phyloP scores from a whole-genome alignment of 495 filamentous ascomycete genomes.

The Podospora didyma region DNA sequence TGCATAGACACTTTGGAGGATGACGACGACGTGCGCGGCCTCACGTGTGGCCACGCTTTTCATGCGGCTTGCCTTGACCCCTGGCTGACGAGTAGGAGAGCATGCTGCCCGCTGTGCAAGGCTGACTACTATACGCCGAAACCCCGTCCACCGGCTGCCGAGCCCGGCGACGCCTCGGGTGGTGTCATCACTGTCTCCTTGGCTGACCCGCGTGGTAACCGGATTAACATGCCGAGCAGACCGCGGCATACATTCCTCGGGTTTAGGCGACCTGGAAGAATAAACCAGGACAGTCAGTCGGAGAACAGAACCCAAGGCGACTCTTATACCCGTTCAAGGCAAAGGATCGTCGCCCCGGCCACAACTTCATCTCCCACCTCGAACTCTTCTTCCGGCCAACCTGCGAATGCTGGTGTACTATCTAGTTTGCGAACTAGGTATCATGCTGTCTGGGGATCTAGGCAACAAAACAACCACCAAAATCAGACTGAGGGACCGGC shows the following conservation, averaged over 20 bases:
- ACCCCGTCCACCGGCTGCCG: conserved; percentile 49
- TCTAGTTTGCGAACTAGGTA: conserved; percentile 14
- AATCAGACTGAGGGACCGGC: neutral
- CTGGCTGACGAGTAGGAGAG: conserved; percentile 88
- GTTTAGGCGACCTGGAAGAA: conserved; percentile 17
- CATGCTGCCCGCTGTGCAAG: conserved; percentile 97
- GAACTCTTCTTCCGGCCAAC: neutral
- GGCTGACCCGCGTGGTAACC: conserved; percentile 24
- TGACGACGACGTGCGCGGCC: conserved; percentile 88
- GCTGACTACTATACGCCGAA: conserved; percentile 93
- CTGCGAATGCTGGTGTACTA: conserved; percentile 7
- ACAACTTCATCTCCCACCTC: neutral
- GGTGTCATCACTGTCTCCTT: conserved; percentile 23
- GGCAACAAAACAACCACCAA: conserved; percentile 2
- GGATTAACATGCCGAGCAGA: conserved; percentile 39
- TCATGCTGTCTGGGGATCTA: conserved; percentile 9
- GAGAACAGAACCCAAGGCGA: neutral
- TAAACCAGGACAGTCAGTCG: neutral
- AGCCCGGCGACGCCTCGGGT: conserved; percentile 25
- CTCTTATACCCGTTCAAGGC: neutral
- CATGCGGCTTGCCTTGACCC: conserved; percentile 92
- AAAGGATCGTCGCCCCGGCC: neutral
- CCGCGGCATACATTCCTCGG: conserved; percentile 23
- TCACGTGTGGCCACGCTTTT: conserved; percentile 95
- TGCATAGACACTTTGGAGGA: conserved; percentile 92